A percentile compares a stretch with the other conserved stretches of the same genome.
These are phyloP conservation scores for Exophiala mesophila DNA, from an alignment of 2,329 filamentous ascomycete species.

Conservation along the genomic window DNA sequence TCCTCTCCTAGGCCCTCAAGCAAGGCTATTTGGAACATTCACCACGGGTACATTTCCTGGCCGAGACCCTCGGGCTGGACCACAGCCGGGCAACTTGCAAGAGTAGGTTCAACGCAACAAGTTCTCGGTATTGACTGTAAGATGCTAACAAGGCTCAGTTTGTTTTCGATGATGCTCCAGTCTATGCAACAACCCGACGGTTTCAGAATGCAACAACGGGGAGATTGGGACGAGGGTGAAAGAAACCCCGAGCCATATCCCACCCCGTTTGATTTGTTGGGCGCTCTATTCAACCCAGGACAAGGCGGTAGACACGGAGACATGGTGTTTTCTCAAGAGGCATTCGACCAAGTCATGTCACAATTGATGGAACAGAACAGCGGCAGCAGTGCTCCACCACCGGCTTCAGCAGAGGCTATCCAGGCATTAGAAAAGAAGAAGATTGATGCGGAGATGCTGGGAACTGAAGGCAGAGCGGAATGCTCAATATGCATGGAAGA, in stretches of 20 bases:
- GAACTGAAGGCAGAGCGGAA: constrained; percentile 63
- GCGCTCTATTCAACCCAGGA: constrained; percentile 35
- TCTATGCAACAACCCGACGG: constrained; percentile 15
- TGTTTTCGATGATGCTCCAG: constrained; percentile 23
- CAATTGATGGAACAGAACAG: constrained; percentile 77
- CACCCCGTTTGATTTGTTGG: constrained; percentile 45
- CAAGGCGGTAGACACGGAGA: constrained; percentile 58
- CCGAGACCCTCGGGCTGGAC: constrained; percentile 1
- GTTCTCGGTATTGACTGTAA: too few species aligned
- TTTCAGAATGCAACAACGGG: neutral
- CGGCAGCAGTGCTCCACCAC: constrained; percentile 70
- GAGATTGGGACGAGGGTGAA: constrained; percentile 3
- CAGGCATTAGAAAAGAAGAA: constrained; percentile 65
- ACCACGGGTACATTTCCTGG: neutral
- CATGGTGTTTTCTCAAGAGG: constrained; percentile 85
- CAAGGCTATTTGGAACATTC: neutral
- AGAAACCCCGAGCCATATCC: constrained; percentile 5
- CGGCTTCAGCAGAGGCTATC: constrained; percentile 72
- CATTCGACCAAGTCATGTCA: constrained; percentile 80
- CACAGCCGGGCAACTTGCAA: constrained; percentile 18
- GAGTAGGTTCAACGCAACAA: constrained; percentile 15
- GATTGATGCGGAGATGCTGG: constrained; percentile 66
- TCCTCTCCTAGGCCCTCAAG: neutral
- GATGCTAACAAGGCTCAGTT: constrained; percentile 7
- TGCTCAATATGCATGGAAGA: constrained; percentile 95